A percentile compares a stretch with the other conserved stretches of the same genome.
Conservation (phyloP, 305 asterid species). For the Fraxinus dipetala region DNA sequence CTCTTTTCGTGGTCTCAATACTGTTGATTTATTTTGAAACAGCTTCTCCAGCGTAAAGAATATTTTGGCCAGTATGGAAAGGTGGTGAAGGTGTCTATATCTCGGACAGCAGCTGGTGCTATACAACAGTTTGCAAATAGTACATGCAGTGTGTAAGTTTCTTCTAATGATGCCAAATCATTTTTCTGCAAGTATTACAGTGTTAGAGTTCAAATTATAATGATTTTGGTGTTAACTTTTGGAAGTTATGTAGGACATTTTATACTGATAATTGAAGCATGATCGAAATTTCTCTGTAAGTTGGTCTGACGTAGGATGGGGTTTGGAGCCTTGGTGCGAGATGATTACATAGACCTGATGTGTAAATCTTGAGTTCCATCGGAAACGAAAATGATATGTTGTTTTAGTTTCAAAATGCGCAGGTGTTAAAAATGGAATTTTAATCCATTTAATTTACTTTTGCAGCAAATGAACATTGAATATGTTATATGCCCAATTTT, state of each 20-base stretch:
- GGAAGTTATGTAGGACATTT: conserved; percentile 3
- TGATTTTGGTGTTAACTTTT: background rate
- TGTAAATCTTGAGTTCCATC: conserved; percentile 5
- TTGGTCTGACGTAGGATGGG: conserved; percentile 3
- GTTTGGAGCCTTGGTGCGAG: conserved; percentile 7
- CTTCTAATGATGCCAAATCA: background rate
- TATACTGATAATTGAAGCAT: conserved; percentile 18
- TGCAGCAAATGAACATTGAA: background rate
- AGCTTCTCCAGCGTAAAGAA: conserved; percentile 81
- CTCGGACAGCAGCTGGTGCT: conserved; percentile 87
- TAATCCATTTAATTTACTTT: background rate
- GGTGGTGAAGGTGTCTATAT: conserved; percentile 87
- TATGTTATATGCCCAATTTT: background rate
- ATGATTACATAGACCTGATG: background rate
- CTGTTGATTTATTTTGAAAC: conserved; percentile 23
- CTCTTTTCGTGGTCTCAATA: conserved; percentile 11
- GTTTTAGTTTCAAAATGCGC: background rate
- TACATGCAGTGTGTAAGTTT: conserved; percentile 96
- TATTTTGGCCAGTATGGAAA: conserved; percentile 91
- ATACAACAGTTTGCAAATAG: conserved; percentile 86
- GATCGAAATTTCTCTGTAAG: background rate
- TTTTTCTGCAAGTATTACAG: background rate
- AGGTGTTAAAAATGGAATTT: background rate
- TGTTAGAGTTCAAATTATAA: conserved; percentile 1
- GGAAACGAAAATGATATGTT: background rate